These are phyloP conservation scores for Casuarina glauca DNA, from an alignment of 306 rosid species.

Conservation along the genomic window DNA sequence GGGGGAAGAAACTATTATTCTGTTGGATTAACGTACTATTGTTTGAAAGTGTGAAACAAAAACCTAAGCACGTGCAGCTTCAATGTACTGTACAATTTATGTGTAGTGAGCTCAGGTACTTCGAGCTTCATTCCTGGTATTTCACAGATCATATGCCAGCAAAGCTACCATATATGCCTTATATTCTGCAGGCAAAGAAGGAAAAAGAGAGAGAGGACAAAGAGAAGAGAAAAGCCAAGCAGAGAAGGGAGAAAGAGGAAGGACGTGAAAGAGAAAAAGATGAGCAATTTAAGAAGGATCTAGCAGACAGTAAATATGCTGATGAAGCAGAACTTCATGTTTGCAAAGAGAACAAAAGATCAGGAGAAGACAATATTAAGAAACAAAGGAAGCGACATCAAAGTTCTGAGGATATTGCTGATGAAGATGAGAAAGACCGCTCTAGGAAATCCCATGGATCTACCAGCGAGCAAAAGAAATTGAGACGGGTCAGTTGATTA, in stretches of 20 bases:
- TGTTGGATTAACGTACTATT: neutral
- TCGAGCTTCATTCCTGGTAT: neutral
- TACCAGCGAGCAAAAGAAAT: conserved; percentile 70
- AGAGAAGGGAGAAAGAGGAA: conserved; percentile 68
- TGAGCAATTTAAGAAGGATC: conserved; percentile 60
- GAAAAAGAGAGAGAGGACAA: conserved; percentile 84
- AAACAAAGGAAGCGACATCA: conserved; percentile 65
- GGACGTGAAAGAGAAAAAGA: conserved; percentile 68
- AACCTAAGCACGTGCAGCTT: neutral
- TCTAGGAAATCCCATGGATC: conserved; percentile 67
- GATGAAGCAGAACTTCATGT: conserved; percentile 51
- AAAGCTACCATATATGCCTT: neutral
- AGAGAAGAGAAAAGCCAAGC: conserved; percentile 67
- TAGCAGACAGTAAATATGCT: conserved; percentile 52
- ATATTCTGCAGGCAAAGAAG: conserved; percentile 62
- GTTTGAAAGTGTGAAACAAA: neutral
- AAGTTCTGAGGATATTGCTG: conserved; percentile 54
- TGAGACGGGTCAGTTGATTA: conserved; percentile 58
- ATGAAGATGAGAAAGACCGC: conserved; percentile 62
- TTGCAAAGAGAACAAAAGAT: conserved; percentile 58
- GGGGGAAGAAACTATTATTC: neutral
- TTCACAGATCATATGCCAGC: conserved; percentile 6
- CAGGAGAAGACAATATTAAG: conserved; percentile 47
- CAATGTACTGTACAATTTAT: neutral
- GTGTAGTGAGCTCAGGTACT: neutral